A percentile compares a stretch with the other conserved stretches of the same genome.
phyloP scores from a whole-genome alignment of 805 yeast species.

The Saturnispora ahearnii region DNA sequence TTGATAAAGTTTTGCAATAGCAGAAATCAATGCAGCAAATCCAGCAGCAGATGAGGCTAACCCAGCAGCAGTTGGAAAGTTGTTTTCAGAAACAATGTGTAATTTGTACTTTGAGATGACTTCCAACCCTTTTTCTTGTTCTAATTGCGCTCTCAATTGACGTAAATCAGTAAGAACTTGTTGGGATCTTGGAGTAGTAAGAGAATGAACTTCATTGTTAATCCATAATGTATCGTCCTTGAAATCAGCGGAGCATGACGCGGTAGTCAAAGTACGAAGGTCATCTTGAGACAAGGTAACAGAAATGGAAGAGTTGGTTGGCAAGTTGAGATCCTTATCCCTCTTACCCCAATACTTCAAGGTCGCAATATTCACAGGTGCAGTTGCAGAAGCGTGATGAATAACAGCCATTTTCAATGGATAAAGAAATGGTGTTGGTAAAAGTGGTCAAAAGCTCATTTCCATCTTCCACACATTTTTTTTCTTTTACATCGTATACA shows the following conservation, averaged over 20 bases:
- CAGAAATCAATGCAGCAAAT: constrained; percentile 86
- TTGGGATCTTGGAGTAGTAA: constrained; percentile 52
- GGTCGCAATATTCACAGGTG: constrained; percentile 98
- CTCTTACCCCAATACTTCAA: constrained; percentile 98
- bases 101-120: constrained; percentile 55
- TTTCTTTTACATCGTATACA: neutral
- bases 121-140: constrained; percentile 49
- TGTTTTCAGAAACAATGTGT: constrained; percentile 85
- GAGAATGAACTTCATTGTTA: constrained; percentile 74
- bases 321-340: constrained; percentile 78
- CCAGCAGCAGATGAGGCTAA: constrained; percentile 98
- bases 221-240: constrained; percentile 66
- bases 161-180: constrained; percentile 76
- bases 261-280: constrained; percentile 86
- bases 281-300: constrained; percentile 90
- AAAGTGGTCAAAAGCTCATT: neutral
- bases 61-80: constrained; percentile 99
- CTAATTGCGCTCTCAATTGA: constrained; percentile 52
- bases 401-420: constrained; percentile 24
- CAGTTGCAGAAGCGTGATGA: constrained; percentile 75
- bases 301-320: constrained; percentile 93
- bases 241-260: constrained; percentile 53
- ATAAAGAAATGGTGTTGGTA: neutral
- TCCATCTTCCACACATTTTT: neutral
- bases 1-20: constrained; percentile 78